Evolutionary conservation across 2,329 filamentous ascomycete genomes (phyloP).

Genomic region (Arthrobotrys conoides): DNA sequence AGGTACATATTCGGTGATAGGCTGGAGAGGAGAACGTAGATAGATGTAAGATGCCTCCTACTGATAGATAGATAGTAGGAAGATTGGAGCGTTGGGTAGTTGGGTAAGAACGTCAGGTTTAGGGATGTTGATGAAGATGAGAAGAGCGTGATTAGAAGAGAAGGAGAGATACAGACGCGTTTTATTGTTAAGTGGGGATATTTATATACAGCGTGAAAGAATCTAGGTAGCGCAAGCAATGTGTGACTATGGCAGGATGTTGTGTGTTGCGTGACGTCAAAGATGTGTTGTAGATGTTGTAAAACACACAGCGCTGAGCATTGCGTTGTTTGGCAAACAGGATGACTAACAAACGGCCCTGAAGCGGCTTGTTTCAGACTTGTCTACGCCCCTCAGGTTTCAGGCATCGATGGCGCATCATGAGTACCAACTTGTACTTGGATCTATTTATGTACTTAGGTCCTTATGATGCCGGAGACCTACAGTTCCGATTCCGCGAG

Average conservation of each 20-base stretch:
- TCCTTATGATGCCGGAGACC: neutral
- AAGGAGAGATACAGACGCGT: too few species aligned
- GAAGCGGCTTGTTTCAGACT: conserved; percentile 21
- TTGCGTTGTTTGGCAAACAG: conserved; percentile 13
- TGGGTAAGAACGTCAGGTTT: neutral
- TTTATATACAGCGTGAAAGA: too few species aligned
- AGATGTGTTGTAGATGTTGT: conserved; percentile 5
- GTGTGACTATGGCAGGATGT: neutral
- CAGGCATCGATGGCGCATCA: too few species aligned
- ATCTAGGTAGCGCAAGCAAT: neutral
- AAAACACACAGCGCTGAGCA: neutral
- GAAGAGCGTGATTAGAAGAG: neutral
- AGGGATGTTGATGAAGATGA: neutral
- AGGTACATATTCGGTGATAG: too few species aligned
- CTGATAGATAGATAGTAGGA: neutral
- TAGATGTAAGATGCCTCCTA: too few species aligned
- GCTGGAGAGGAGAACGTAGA: too few species aligned
- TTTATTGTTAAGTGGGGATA: too few species aligned
- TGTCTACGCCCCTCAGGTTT: neutral
- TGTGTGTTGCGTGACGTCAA: neutral
- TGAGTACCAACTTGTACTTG: conserved; percentile 2
- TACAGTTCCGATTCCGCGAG: conserved; percentile 1
- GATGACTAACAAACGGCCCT: neutral
- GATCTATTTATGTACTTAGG: neutral
- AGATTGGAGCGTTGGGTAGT: neutral